Evolutionary conservation across 1,284 basidiomycete genomes (phyloP), one percentile per base, ranked within the genome.

Genomic region (Kwoniella shivajii): DNA sequence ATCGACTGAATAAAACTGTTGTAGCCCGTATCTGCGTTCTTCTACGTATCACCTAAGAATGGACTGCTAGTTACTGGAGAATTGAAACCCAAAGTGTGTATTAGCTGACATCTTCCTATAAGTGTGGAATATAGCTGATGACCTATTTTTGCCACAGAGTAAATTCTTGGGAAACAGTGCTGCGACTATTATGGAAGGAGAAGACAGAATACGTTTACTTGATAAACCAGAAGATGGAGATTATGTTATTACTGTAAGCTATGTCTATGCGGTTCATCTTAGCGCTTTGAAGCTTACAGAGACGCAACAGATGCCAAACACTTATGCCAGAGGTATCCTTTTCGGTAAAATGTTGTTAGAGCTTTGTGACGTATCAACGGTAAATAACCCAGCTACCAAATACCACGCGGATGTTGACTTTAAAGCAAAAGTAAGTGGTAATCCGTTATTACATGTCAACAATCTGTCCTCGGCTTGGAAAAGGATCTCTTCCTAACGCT

Each of bases 321-420:
- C 95, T 63, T 98, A 96, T 74, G 94, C 94, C 20, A 85, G 95
- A 42, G 95, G 96, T 1, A 99, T 99, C 68, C 79, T 98, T 42
- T 98, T 97, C 74, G 96, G 95, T 16, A 95, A 93, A 82, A 97
- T 99, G 93, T 88, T 98, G 18, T 82, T 97, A 48, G 95, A 99
- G 80, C 83, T 99, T 14, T 95, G 95, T 9, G 95, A 99, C 78
- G 84, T 85, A 29, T 92, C 90, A 69, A 84, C 82, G n/a, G 90
- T 93, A 54, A 85, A 85, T 78, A 94, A 93, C 79, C 87, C 89
- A 61, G 84, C 84, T 66, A 87, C 86, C 47, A 86, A 86, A 29
- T 78, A 92, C 60, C 80, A 77, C 43, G 90, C 89, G 62, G 92
- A 97, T 72, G 81, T 99, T 38, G 93, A 97, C 67, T 99, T 99